phyloP scores from a whole-genome alignment of 2,329 filamentous ascomycete species.

The Neocatenulostroma microsporum region DNA sequence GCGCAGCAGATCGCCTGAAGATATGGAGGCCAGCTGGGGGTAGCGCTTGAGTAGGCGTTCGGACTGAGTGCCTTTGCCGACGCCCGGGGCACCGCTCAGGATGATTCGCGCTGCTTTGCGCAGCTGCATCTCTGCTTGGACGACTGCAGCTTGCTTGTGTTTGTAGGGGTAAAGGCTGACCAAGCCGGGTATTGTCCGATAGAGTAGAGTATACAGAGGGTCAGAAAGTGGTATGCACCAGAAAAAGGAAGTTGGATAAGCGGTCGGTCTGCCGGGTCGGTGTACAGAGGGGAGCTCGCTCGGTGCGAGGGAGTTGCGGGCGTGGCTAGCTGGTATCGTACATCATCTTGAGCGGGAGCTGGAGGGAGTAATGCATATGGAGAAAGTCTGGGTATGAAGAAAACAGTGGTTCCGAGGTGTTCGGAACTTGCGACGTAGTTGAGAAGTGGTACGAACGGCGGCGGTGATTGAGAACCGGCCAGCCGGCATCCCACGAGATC shows the following conservation, averaged over 20 bases:
- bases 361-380: too few relatives aligned
- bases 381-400: too few relatives aligned
- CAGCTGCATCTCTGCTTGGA: constrained; percentile 55
- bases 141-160: too few relatives aligned
- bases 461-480: too few relatives aligned
- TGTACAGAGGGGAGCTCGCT: neutral
- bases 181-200: constrained; percentile 2
- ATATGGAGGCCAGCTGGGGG: constrained; percentile 82
- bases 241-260: too few relatives aligned
- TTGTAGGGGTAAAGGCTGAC: constrained; percentile 3
- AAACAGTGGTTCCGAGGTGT: too few relatives aligned
- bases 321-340: constrained; percentile 22
- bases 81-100: constrained; percentile 89
- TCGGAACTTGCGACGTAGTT: too few relatives aligned
- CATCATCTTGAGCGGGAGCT: constrained; percentile 13
- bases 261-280: neutral
- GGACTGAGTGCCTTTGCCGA: constrained; percentile 90
- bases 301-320: neutral
- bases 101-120: constrained; percentile 75
- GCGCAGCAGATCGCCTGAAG: constrained; percentile 84
- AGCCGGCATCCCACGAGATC: too few relatives aligned
- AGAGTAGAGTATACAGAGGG: too few relatives aligned
- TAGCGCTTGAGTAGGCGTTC: constrained; percentile 80
- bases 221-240: neutral
- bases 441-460: too few relatives aligned